Base-by-base conservation (phyloP, 768 basidiomycete genomes). In the Cyclocybe aegerita region DNA sequence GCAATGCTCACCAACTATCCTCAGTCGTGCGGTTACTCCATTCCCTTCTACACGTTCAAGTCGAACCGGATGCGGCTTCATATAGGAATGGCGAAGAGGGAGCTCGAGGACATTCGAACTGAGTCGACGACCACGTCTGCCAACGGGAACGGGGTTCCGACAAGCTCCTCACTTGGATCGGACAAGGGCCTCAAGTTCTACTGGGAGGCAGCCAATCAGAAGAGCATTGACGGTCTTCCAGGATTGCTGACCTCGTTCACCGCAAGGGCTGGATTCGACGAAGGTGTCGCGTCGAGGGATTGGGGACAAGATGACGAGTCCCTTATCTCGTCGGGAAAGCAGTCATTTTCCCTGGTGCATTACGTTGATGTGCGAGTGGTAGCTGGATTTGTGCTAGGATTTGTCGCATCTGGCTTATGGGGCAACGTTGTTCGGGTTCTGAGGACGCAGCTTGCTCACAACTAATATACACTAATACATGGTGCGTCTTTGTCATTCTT, bases 1-100 rank as follows among this genome's bases (percentile, higher is more conserved):
- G 35, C 10, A 33, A 2, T 33, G 10, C 14, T 38, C 14, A 39
- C 9, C 17, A 40, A 8, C 38, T 8, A 9, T 5, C 7, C 12
- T 29, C 53, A 85, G 84, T 81, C 82, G 0, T 85, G 82, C 55
- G 83, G 84, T 31, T 85, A 71, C 50, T 73, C 74, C 0, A 74
- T 84, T 23, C 85, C 85, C 1, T 74, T 72, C 55, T 83, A 76
- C 60, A 64, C 67, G 38, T 85, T 76, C 68, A 65, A 74, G 39
- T 62, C 67, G 1, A 72, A 80, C 41, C 78, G 84, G 23, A 73
- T 73, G 29, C 65, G 65, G n/a, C 74, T 81, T 2, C 69, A 76
- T 35, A 64, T 70, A 5, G 70, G 55, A 47, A 67, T 68, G 33
- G 67, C 65, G 9, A 55, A 54, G 36, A 65, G 65, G 34, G 79